phyloP scores from a whole-genome alignment of 805 yeast genomes.

The Kazachstania taianensis region DNA sequence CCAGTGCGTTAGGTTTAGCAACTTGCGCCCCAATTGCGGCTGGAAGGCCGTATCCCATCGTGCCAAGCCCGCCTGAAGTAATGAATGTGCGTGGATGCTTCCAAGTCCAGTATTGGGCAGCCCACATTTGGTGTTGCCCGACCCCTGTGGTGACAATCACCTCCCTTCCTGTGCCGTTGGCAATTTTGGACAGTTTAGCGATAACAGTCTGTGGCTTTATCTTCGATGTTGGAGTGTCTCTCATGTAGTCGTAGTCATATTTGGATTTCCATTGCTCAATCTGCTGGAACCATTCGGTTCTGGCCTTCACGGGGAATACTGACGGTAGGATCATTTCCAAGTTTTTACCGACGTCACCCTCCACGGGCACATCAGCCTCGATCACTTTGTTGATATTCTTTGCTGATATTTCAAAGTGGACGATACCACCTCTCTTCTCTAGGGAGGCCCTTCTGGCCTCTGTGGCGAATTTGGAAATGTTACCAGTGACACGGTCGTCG shows the following conservation, averaged over 20 bases:
- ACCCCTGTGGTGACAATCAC: slow-evolving; percentile 95
- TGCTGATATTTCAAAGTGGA: slow-evolving; percentile 92
- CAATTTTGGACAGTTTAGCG: slow-evolving; percentile 63
- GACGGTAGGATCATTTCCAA: slow-evolving; percentile 64
- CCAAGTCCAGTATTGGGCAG: slow-evolving; percentile 97
- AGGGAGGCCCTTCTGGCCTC: slow-evolving; percentile 81
- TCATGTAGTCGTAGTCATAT: slow-evolving; percentile 76
- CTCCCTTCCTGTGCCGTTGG: slow-evolving; percentile 46
- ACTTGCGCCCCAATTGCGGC: slow-evolving; percentile 98
- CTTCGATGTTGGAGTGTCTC: slow-evolving; percentile 67
- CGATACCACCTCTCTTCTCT: slow-evolving; percentile 87
- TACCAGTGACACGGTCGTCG: slow-evolving; percentile 95
- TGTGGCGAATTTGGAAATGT: slow-evolving; percentile 83
- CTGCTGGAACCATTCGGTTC: slow-evolving; percentile 72
- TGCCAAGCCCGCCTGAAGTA: slow-evolving; percentile 98
- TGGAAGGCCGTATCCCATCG: slow-evolving; percentile 97
- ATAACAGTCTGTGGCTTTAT: slow-evolving; percentile 93
- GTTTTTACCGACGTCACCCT: slow-evolving; percentile 87
- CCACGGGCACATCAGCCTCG: slow-evolving; percentile 90
- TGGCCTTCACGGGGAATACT: slow-evolving; percentile 49
- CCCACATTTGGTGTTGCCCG: slow-evolving; percentile 99
- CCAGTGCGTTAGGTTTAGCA: slow-evolving; percentile 88
- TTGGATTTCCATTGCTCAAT: slow-evolving; percentile 74
- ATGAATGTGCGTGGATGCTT: slow-evolving; percentile 83
- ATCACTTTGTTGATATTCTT: slow-evolving; percentile 97